Base-by-base conservation (phyloP, 148 eudicot species). In the Bassia scoparia region DNA sequence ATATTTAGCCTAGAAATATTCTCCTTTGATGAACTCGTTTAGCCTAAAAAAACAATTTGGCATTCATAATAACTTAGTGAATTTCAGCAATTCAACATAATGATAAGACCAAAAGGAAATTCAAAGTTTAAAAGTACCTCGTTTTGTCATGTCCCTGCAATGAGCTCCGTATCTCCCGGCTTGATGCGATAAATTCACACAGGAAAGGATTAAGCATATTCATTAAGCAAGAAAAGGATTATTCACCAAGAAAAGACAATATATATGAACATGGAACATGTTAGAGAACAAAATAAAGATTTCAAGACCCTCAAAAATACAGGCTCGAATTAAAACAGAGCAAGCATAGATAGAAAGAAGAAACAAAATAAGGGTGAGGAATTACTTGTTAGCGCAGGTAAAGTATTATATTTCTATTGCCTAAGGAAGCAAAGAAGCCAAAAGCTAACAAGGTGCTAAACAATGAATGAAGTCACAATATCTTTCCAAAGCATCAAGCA, bases 61-160 rank as follows among this genome's bases (percentile, higher is more conserved):
- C 9, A 54, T 20, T 17, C 10, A 70, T 13, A 49, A 41, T 41
- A 8, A 6, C 15, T 68, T 46, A 27, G 27, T 27, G 29, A 13
- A 3, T 16, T 29, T 30, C 7, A n/a, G 23, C 29, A 23, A 5
- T 23, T 18, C 3, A 43, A 24, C 18, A 10, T 27, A 18, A 29
- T 53, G 33, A 33, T 27, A 56, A 23, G 49, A 70, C 41, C 31
- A 48, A 23, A 11, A 27, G 18, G 41, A 41, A 11, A 16, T 48
- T 16, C 0, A 30, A 38, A 31, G n/a, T 27, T 29, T n/a, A 13
- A 34, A 46, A 27, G 49, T 80, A 92, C 96, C 93, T 87, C 91
- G 78, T 79, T 90, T 96, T 35, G 98, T 90, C 69, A 90, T 48
- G 43, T 87, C 65, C 96, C 96, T 69, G 92, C 92, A 70, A 93